These are phyloP conservation scores for Acephala macrosclerotiorum DNA, from an alignment of 2,329 filamentous ascomycete genomes.

Conservation along the genomic window DNA sequence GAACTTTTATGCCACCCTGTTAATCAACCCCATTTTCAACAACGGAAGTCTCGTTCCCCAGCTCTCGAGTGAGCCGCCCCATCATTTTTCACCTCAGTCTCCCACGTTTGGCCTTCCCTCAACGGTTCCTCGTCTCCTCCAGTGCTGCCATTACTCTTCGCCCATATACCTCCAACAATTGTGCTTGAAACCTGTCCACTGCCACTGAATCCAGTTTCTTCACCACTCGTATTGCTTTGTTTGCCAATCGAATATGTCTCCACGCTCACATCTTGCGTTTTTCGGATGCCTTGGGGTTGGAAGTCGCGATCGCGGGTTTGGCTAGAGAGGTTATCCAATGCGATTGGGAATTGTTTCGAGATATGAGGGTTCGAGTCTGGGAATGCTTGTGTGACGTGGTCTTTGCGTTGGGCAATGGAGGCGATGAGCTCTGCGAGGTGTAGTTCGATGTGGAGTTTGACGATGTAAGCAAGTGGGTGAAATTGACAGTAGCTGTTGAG, in stretches of 20 bases:
- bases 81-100: neutral
- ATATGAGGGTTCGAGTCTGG: conserved; percentile 7
- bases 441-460: conserved; percentile 9
- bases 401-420: conserved; percentile 7
- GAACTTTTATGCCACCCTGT: neutral
- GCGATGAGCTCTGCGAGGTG: conserved; percentile 9
- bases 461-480: conserved; percentile 10
- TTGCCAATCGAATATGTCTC: conserved; percentile 11
- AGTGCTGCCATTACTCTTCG: neutral
- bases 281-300: neutral
- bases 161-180: conserved; percentile 1
- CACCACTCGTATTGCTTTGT: neutral
- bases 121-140: conserved; percentile 3
- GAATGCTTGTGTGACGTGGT: neutral
- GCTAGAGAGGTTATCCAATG: neutral
- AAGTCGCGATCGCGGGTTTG: neutral
- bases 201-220: neutral
- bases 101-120: conserved; percentile 5
- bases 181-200: neutral
- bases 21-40: neutral
- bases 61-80: neutral
- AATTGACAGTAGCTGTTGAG: conserved; percentile 3
- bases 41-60: neutral
- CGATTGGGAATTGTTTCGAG: neutral
- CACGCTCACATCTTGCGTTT: conserved; percentile 6